Evolutionary conservation across 1,139 yeast genomes (phyloP), one percentile per base, ranked within the genome.

Genomic region (Hyphopichia wangnamkhiaoensis): DNA sequence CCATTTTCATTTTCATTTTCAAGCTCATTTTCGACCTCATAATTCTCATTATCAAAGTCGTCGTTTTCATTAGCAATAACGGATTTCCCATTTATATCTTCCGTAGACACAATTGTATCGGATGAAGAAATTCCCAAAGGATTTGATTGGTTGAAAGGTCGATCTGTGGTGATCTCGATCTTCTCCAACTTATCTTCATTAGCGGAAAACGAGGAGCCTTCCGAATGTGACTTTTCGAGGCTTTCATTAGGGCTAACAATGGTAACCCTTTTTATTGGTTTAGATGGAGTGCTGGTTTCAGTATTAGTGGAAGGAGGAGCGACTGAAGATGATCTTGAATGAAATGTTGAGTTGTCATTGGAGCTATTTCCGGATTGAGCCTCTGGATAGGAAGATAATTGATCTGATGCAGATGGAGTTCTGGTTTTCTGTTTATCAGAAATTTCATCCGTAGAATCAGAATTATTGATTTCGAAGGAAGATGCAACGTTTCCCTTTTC

Each of bases 201-300:
- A 5, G 40, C 5, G 4, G 33, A 30, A 17, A n/a, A n/a, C n/a
- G 13, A 13, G 20, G 29, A 29, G 8, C 15, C 17, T 19, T 19
- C 15, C 13, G 26, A 24, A 14, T 19, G 24, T 13, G 21, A 5
- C n/a, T 46, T 44, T 35, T 50, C 59, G 16, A 46, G 35, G 2
- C 40, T 30, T 15, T 51, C 58, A 38, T 50, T 46, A 1, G 69
- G 64, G 18, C 61, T 61, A 9, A 60, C 48, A 8, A 70, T 63
- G 1, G 61, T 61, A 2, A 67, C 74, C 38, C 52, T 59, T 43
- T 58, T 62, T 15, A 39, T 25, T 14, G 35, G 38, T 10, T 42
- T 40, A n/a, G 31, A 15, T 8, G 33, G 21, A 13, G 31, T 14
- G 16, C 15, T 26, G 5, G 29, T 7, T 26, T 15, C 15, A 12